Evolutionary conservation across 352 stramenopile genomes (phyloP).

Genomic region (Pilasporangium apinafurcum): DNA sequence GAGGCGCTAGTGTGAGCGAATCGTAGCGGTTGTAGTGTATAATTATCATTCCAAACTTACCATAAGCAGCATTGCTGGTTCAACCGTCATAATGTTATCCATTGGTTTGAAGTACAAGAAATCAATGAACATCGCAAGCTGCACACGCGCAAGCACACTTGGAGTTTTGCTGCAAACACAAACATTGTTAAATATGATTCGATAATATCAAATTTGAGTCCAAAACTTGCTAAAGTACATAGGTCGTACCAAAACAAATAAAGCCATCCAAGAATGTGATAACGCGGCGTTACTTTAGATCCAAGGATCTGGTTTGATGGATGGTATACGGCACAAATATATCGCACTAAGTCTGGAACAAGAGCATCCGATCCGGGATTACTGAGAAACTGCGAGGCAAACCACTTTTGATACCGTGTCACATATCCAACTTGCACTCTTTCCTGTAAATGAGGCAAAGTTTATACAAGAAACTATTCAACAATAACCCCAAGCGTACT

Average conservation of each 20-base stretch:
- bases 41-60: constrained; percentile 21
- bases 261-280: constrained; percentile 84
- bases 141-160: constrained; percentile 58
- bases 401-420: constrained; percentile 85
- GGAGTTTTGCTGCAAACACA: constrained; percentile 50
- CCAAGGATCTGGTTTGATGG: constrained; percentile 76
- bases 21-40: background rate
- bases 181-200: background rate
- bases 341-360: constrained; percentile 76
- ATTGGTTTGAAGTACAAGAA: constrained; percentile 79
- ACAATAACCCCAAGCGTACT: background rate
- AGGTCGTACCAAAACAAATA: constrained; percentile 66
- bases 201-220: too few species aligned
- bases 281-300: constrained; percentile 80
- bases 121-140: constrained; percentile 86
- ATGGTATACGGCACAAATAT: constrained; percentile 81
- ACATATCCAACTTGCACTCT: constrained; percentile 67
- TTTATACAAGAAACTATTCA: background rate
- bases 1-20: background rate
- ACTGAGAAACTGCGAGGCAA: constrained; percentile 75
- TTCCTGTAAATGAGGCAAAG: constrained; percentile 23
- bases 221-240: background rate
- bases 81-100: constrained; percentile 81
- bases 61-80: constrained; percentile 81
- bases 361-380: constrained; percentile 56